These are phyloP conservation scores for Botrytis sinoallii DNA, from an alignment of 2,329 filamentous ascomycete species.

Conservation along the genomic window DNA sequence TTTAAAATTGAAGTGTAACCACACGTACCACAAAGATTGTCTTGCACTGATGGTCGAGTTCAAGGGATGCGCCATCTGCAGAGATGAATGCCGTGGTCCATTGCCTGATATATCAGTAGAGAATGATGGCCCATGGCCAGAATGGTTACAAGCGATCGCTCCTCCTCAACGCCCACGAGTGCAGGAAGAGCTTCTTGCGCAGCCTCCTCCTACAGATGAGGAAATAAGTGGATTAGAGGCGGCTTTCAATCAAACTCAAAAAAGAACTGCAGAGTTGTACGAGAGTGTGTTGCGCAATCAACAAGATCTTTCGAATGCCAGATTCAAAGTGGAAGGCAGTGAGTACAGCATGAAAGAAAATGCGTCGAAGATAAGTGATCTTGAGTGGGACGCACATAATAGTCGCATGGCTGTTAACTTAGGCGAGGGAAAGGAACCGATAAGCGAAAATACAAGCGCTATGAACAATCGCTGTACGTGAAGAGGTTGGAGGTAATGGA, in stretches of 20 bases:
- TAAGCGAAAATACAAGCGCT: neutral
- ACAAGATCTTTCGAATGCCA: neutral
- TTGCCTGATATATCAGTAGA: neutral
- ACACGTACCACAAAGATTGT: neutral
- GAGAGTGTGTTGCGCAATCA: neutral
- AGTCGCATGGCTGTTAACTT: neutral
- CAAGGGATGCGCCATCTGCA: neutral
- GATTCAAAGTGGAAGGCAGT: fast-evolving
- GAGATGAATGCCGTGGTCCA: neutral
- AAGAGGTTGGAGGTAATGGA: neutral
- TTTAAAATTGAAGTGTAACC: neutral
- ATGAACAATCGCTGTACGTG: neutral
- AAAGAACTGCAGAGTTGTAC: neutral
- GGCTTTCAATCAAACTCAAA: neutral
- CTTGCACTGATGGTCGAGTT: neutral
- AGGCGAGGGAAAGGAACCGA: neutral
- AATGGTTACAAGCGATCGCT: neutral
- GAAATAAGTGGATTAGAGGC: neutral
- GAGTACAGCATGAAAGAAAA: neutral
- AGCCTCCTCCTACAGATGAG: neutral
- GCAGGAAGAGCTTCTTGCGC: neutral
- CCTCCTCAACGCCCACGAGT: neutral
- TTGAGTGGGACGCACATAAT: neutral
- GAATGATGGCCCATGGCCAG: neutral
- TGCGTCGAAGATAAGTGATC: neutral